Conservation (phyloP, 306 rosid genomes). For the Vigna hirtella region DNA sequence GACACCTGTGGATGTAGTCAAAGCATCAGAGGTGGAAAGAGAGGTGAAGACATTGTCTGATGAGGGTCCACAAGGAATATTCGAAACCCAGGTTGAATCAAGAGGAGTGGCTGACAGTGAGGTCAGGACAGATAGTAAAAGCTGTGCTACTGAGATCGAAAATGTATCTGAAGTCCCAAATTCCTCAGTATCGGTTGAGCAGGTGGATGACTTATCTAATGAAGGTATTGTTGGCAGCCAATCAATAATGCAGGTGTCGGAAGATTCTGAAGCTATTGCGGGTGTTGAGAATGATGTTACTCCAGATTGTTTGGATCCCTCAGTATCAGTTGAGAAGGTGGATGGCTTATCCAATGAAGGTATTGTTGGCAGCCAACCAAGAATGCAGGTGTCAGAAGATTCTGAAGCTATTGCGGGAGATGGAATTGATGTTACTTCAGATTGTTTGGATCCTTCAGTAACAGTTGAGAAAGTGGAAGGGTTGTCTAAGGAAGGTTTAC, state of each 20-base stretch:
- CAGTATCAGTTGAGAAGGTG: slow-evolving; percentile 29
- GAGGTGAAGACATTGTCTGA: slow-evolving; percentile 32
- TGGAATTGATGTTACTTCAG: slow-evolving; percentile 28
- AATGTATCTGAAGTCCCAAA: slow-evolving; percentile 36
- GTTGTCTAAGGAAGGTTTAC: slow-evolving; percentile 33
- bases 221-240: slow-evolving; percentile 36
- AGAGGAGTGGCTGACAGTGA: slow-evolving; percentile 34
- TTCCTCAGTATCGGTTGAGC: slow-evolving; percentile 26
- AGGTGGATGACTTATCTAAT: slow-evolving; percentile 34
- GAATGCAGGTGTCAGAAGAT: slow-evolving; percentile 30
- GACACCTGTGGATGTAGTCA: slow-evolving; percentile 6
- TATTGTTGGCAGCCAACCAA: slow-evolving; percentile 30
- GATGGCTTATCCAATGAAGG: slow-evolving; percentile 34
- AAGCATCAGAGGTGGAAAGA: slow-evolving; percentile 1
- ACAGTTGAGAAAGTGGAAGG: slow-evolving; percentile 32
- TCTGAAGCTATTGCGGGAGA: slow-evolving; percentile 32
- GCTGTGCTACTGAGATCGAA: slow-evolving; percentile 24
- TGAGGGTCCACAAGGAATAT: slow-evolving; percentile 28
- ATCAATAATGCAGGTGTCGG: slow-evolving; percentile 9
- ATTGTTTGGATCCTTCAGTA: neutral
- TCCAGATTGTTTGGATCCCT: neutral
- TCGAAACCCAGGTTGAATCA: slow-evolving; percentile 38
- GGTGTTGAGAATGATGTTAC: slow-evolving; percentile 34
- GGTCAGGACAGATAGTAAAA: slow-evolving; percentile 29
- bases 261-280: slow-evolving; percentile 31